Base-by-base conservation (phyloP, 2,329 filamentous ascomycete species). In the Fusarium ambrosium region DNA sequence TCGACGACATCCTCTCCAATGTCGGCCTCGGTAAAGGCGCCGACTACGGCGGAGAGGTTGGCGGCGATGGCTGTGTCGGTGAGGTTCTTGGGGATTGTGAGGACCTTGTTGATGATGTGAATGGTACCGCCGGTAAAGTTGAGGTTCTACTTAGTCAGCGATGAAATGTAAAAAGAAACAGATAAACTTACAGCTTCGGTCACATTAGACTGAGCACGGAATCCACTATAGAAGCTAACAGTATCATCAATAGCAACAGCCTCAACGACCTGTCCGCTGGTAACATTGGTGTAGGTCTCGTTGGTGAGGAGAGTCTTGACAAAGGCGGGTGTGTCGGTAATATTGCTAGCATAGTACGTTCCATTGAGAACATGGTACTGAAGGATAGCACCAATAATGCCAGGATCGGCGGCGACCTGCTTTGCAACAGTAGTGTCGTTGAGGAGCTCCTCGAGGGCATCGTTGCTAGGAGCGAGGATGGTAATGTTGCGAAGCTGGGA, bases 321-420 rank as follows among this genome's bases (percentile, higher is more conserved):
- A 51, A 86, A 84, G 4, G 78, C 67, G 0, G 83, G 71, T 1
- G 76, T 75, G 2, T 77, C 76, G n/a, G 79, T 81, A 4, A 79
- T 70, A 9, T 78, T 72, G 61, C 85, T 81, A 6, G 79, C 79
- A 29, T 79, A 81, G 24, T 82, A 82, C 0, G 81, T 85, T 36
- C 85, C 86, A 59, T 86, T 84, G 58, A 92, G 81, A 55, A 92
- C 86, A 79, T 92, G 90, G 82, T 92, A 92, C 34, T 85, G 79
- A 6, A 92, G 84, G 41, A 92, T 84, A 27, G 79, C 80, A 24
- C 81, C 78, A 20, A 85, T 78, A 11, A 88, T 80, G 60, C 81
- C 79, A 51, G 79, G 69, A 69, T 86, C 81, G 3, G 86, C 81
- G 6, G 81, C 77, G 4, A 82, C 79, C 71, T 81, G 84, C 6